Base-by-base conservation (phyloP, 2,329 filamentous ascomycete genomes). In the Pleochaeta shiraiana region DNA sequence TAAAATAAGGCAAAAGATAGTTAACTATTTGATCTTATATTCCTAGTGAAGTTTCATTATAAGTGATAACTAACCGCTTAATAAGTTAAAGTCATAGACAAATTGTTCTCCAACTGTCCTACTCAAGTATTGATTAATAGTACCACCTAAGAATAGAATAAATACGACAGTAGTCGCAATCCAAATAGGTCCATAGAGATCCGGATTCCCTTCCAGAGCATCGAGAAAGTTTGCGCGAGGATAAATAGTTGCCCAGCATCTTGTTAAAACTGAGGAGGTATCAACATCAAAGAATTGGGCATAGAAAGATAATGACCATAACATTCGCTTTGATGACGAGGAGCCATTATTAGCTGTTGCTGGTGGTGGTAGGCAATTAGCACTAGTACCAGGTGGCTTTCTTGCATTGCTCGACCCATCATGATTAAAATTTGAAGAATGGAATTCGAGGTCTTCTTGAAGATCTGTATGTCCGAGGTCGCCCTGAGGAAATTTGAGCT, bases 251-350 rank as follows among this genome's bases (percentile, higher is more conserved):
- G 90, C 87, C 75, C 85, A 85, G 76, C 93, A 97, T 69, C 93
- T 87, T 71, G 85, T 81, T 65, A 96, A 77, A 24, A 98, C 91
- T 64, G 93, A 88, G 66, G 83, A 85, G 1, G 93, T 97, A 76
- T 98, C 93, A 68, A 98, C 92, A 73, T 98, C 93, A 77, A 98
- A 98, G 82, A 93, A 97, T 77, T 95, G 93, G 65, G 90, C 84
- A 78, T 98, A 98, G 79, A 95, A 98, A 65, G 84, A 84, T 67
- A 97, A 79, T 57, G 85, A 85, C 93, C 93, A 98, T 68, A 97
- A 87, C 77, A 86, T 90, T 72, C 88, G 88, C 77, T 97, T 97
- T 66, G 82, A 80, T 19, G 76, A 76, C 67, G 82, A 81, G n/a
- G 76, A 76, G n/a, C 74, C 74, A 21, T 73, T 73, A 24, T 77